A percentile compares a stretch with the other conserved stretches of the same genome.
Evolutionary conservation across 352 stramenopile species (phyloP).

Genomic region (Globisporangium yorkense): DNA sequence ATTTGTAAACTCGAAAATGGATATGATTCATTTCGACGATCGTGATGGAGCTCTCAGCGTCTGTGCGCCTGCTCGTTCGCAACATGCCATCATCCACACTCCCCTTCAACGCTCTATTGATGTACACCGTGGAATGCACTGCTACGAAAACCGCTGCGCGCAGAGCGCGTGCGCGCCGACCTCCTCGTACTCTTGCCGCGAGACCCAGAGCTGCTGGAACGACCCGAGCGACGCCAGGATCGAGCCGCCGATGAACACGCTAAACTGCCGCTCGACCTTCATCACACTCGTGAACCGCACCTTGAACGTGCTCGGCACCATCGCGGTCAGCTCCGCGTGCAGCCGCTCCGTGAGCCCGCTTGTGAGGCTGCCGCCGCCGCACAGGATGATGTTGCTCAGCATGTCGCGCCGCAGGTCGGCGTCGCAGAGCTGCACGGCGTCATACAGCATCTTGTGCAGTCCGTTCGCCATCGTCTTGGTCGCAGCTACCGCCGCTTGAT

Average conservation of each 20-base stretch:
- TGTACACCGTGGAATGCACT: too few species aligned
- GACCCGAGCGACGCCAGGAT: slow-evolving; percentile 84
- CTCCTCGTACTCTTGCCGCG: slow-evolving; percentile 82
- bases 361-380: slow-evolving; percentile 69
- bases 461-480: slow-evolving; percentile 53
- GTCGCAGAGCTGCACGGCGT: slow-evolving; percentile 78
- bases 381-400: slow-evolving; percentile 86
- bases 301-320: slow-evolving; percentile 84
- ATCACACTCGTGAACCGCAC: slow-evolving; percentile 80
- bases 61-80: background rate
- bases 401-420: slow-evolving; percentile 79
- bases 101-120: background rate
- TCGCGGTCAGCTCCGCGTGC: slow-evolving; percentile 64
- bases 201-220: slow-evolving; percentile 88
- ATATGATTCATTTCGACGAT: too few species aligned
- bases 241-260: slow-evolving; percentile 82
- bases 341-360: slow-evolving; percentile 75
- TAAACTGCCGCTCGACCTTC: slow-evolving; percentile 84
- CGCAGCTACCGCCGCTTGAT: slow-evolving; percentile 44
- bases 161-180: slow-evolving; percentile 59
- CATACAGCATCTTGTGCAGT: slow-evolving; percentile 75
- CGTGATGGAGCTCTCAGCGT: too few species aligned
- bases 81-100: too few species aligned
- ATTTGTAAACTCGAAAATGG: too few species aligned
- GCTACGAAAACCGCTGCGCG: slow-evolving; percentile 56